Base-by-base conservation (phyloP, 106 monocot species). In the Iris macrosiphon region DNA sequence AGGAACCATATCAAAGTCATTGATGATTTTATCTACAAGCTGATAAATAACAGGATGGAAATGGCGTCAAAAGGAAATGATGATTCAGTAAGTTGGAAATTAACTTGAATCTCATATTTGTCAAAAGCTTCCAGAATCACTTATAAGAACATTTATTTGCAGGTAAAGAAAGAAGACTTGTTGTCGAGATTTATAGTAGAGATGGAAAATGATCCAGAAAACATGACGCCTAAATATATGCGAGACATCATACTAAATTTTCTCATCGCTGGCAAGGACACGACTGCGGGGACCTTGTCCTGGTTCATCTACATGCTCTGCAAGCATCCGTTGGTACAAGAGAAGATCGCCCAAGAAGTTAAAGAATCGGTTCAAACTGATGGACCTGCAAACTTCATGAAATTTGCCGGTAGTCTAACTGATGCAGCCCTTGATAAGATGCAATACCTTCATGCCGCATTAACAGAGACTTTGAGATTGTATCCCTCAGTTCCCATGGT, bases 401-500 rank as follows among this genome's bases (percentile, higher is more conserved):
- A 84, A 23, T 83, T 77, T 18, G 7, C 35, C 0, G 11, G 8
- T n/a, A 17, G 41, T 24, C 41, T 89, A 11, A 77, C 67, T 0
- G 79, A 80, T 20, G 76, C 80, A 55, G 59, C 51, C 1, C 44
- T 84, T 18, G 64, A 68, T 57, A 59, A 52, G 11, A 77, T 89
- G 89, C 84, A 77, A 7, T 89, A 84, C 45, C 83, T 89, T 24
- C 80, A 83, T 43, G 79, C 83, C 12, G 41, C 73, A 18, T 52
- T 89, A 27, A 74, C 74, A 3, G 84, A 89, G 67, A 84, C 89
- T 3, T 61, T 84, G 3, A 58, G 89, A 20, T 59, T 89, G 4
- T 84, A 74, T 60, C 89, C 89, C 55, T 54, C 74, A 11, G 77
- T 89, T 39, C 89, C 89, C 14, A 0, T 63, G 59, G 84, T 89